These are phyloP conservation scores for Stagonosporopsis cucurbitacearum DNA, from an alignment of 2,329 filamentous ascomycete genomes.

Conservation along the genomic window DNA sequence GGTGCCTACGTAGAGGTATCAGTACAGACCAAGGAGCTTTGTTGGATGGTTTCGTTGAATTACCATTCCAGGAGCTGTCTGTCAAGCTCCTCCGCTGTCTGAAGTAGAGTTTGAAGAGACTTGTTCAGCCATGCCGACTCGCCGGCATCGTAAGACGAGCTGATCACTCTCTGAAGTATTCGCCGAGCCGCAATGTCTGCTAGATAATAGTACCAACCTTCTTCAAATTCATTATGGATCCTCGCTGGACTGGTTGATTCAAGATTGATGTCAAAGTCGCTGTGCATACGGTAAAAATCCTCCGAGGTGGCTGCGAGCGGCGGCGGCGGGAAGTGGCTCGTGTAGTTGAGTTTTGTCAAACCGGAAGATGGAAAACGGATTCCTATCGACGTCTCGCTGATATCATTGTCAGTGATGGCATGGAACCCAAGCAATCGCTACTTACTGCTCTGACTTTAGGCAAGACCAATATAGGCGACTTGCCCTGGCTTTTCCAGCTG, in stretches of 20 bases:
- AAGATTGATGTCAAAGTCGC: background rate
- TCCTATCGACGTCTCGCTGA: constrained; percentile 26
- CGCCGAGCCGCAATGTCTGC: constrained; percentile 12
- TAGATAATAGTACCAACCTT: constrained; percentile 15
- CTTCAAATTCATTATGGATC: constrained; percentile 11
- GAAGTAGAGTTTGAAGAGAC: background rate
- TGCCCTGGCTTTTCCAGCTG: constrained; percentile 30
- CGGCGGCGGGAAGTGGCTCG: constrained; percentile 39
- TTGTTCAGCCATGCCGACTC: background rate
- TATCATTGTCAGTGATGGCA: background rate
- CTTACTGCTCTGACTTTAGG: constrained; percentile 43
- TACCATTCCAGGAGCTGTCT: constrained; percentile 8
- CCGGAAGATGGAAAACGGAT: constrained; percentile 25
- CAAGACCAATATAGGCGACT: constrained; percentile 45
- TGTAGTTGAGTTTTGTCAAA: constrained; percentile 34
- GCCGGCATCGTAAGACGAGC: background rate
- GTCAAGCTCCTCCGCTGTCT: constrained; percentile 10
- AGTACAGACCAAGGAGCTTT: background rate
- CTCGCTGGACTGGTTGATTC: background rate
- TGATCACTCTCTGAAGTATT: constrained; percentile 7
- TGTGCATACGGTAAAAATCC: constrained; percentile 10
- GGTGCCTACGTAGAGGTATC: background rate
- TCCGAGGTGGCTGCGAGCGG: constrained; percentile 17
- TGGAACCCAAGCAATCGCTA: background rate
- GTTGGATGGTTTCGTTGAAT: background rate